Percentiles rank a stretch among this genome's conserved stretches.
Evolutionary conservation across 2,329 filamentous ascomycete genomes (phyloP).

Genomic region (Microsporum ferrugineum): DNA sequence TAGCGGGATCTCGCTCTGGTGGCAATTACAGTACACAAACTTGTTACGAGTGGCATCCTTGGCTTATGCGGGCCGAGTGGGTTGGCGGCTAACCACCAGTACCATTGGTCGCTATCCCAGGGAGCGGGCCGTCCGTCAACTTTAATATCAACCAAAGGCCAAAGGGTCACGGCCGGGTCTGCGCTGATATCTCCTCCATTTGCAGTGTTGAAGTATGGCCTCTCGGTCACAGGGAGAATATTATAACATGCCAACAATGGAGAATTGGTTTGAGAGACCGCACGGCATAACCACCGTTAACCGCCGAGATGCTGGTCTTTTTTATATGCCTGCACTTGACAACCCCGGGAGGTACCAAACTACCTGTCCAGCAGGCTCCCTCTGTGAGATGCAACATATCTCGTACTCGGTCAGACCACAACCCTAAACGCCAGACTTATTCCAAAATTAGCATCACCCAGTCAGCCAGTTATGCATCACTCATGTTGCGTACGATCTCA

Average conservation of each 20-base stretch:
- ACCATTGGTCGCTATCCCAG: slow-evolving; percentile 1
- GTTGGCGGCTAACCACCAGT: slow-evolving; percentile 1
- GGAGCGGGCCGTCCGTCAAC: slow-evolving; percentile 1
- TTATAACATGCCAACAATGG: too few relatives aligned
- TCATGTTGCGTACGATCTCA: background rate
- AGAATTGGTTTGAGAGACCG: too few relatives aligned
- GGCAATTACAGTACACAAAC: background rate
- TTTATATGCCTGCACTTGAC: background rate
- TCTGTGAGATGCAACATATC: background rate
- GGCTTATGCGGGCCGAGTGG: slow-evolving; percentile 1
- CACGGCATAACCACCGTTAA: background rate
- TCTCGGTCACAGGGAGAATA: background rate
- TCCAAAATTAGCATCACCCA: slow-evolving; percentile 2
- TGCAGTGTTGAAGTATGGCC: background rate
- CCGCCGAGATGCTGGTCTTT: background rate
- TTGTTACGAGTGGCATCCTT: background rate
- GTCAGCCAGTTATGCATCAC: background rate
- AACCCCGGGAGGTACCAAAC: background rate
- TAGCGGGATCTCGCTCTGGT: background rate
- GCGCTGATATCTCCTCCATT: background rate
- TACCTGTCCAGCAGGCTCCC: background rate
- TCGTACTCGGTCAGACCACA: background rate
- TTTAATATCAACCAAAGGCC: background rate
- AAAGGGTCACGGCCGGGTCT: background rate
- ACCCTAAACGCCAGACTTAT: background rate